Percentiles rank a stretch among this genome's conserved stretches.
phyloP scores from a whole-genome alignment of 495 filamentous ascomycete genomes.

The Tuber melanosporum region DNA sequence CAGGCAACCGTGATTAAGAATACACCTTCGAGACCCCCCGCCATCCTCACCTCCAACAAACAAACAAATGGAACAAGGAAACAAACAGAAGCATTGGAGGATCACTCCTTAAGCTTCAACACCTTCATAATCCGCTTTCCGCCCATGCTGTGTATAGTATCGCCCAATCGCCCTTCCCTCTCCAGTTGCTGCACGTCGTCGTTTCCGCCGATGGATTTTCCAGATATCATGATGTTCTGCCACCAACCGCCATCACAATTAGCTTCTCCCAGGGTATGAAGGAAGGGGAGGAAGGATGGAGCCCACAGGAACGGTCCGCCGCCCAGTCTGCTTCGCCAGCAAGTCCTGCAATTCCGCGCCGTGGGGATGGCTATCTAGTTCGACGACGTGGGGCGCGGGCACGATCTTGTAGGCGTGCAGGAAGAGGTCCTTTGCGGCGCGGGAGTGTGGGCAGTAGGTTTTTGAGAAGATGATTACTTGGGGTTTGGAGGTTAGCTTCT shows the following conservation, averaged over 20 bases:
- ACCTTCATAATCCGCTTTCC: constrained; percentile 53
- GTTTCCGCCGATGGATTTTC: constrained; percentile 81
- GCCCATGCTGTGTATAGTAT: constrained; percentile 65
- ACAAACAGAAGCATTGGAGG: not conserved
- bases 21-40: not conserved
- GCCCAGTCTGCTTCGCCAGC: constrained; percentile 64
- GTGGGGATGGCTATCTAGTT: constrained; percentile 75
- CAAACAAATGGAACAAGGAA: not conserved
- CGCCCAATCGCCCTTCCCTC: constrained; percentile 58
- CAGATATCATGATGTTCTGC: constrained; percentile 73
- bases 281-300: not conserved
- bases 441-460: constrained; percentile 79
- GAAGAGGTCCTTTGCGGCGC: constrained; percentile 73
- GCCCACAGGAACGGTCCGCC: constrained; percentile 66
- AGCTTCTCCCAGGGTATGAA: not conserved
- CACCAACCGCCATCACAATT: not conserved
- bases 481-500: not conserved
- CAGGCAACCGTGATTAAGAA: not conserved
- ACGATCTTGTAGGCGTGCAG: constrained; percentile 74
- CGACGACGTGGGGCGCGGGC: constrained; percentile 78
- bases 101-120: constrained; percentile 22
- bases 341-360: constrained; percentile 63
- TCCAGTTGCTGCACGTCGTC: constrained; percentile 77
- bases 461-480: constrained; percentile 96
- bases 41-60: not conserved